Percentiles rank a stretch among this genome's conserved stretches.
Conservation (phyloP, 192 early-diverging fungal genomes). For the Coemansia sp. region DNA sequence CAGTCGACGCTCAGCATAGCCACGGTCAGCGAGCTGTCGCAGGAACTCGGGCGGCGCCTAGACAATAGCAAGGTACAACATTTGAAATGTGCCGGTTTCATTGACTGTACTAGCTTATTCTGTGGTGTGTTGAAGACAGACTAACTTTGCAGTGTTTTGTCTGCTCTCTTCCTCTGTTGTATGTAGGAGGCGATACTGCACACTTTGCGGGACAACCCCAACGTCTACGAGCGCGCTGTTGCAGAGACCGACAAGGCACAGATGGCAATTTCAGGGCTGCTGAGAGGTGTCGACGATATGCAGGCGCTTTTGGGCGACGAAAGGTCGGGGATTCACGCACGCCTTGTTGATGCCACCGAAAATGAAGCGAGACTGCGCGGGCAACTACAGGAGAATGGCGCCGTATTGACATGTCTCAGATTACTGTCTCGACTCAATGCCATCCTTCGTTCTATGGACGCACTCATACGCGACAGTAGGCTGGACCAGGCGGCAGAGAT, state of each 20-base stretch:
- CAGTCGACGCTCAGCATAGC: background rate
- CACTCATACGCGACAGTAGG: background rate
- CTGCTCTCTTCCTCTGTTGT: background rate
- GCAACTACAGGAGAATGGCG: conserved; percentile 14
- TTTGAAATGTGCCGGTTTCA: too few species aligned
- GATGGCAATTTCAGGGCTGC: conserved; percentile 16
- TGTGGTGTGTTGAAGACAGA: background rate
- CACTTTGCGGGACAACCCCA: conserved; percentile 8
- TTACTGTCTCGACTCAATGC: conserved; percentile 18
- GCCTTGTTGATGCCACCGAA: conserved; percentile 20
- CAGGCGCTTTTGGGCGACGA: conserved; percentile 36
- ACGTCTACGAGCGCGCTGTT: conserved; percentile 12
- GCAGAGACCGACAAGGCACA: conserved; percentile 15
- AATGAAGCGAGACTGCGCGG: background rate
- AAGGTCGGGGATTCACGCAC: conserved; percentile 26
- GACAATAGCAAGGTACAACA: background rate
- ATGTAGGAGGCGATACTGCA: conserved; percentile 15
- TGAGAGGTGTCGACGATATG: conserved; percentile 33
- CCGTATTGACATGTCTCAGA: conserved; percentile 18
- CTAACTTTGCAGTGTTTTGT: background rate
- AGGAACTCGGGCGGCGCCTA: conserved; percentile 6
- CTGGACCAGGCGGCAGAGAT: conserved; percentile 21
- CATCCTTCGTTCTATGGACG: conserved; percentile 17
- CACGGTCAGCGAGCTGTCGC: background rate
- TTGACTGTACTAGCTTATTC: background rate